phyloP scores from a whole-genome alignment of 345 rosid genomes.

The Arabis alpina region DNA sequence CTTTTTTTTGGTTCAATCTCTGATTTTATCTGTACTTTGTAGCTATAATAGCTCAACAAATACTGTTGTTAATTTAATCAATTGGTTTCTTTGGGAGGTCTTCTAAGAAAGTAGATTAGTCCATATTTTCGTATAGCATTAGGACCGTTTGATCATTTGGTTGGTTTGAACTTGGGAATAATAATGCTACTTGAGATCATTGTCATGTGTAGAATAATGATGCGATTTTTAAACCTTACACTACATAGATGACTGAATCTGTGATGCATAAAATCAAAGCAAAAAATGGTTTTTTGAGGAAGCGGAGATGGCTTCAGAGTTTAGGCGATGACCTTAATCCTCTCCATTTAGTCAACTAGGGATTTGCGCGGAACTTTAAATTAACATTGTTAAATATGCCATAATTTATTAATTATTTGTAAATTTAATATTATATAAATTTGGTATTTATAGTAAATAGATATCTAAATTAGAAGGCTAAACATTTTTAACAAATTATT shows the following conservation, averaged over 20 bases:
- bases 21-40: constrained; percentile 16
- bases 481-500: too few relatives aligned
- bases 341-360: too few relatives aligned
- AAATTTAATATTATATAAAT: too few relatives aligned
- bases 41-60: not conserved
- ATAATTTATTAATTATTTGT: too few relatives aligned
- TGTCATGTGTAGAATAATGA: not conserved
- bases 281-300: too few relatives aligned
- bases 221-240: not conserved
- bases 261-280: too few relatives aligned
- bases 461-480: too few relatives aligned
- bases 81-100: not conserved
- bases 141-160: not conserved
- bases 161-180: not conserved
- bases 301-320: too few relatives aligned
- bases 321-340: not conserved
- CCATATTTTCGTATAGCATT: not conserved
- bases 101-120: not conserved
- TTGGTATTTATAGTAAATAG: too few relatives aligned
- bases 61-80: constrained; percentile 23
- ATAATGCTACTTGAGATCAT: not conserved
- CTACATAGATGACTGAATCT: too few relatives aligned
- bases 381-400: too few relatives aligned
- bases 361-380: too few relatives aligned
- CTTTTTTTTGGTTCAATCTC: constrained; percentile 4